Evolutionary conservation across 352 stramenopile species (phyloP).

Genomic region (Phytophthora cryptogea): DNA sequence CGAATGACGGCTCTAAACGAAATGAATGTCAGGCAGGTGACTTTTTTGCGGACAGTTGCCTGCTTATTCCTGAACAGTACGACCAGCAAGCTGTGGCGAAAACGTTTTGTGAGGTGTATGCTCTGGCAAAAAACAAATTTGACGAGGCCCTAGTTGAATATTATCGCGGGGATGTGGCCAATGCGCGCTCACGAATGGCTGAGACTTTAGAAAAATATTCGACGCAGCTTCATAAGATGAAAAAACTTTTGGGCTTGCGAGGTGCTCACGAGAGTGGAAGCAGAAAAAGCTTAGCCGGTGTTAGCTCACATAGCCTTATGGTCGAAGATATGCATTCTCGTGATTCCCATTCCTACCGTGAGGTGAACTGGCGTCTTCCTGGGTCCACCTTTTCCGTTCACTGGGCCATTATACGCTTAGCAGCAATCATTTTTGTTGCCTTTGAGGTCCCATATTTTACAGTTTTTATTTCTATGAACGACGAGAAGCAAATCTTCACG

Average conservation of each 20-base stretch:
- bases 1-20: constrained; percentile 43
- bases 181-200: constrained; percentile 47
- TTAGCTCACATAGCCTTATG: constrained; percentile 11
- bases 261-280: constrained; percentile 15
- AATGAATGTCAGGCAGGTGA: constrained; percentile 62
- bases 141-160: constrained; percentile 60
- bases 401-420: constrained; percentile 52
- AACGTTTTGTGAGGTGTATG: constrained; percentile 82
- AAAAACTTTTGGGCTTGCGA: constrained; percentile 67
- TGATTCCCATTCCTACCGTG: constrained; percentile 3
- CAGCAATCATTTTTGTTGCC: constrained; percentile 49
- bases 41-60: constrained; percentile 65
- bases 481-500: constrained; percentile 45
- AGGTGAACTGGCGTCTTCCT: constrained; percentile 41
- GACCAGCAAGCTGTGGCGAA: constrained; percentile 73
- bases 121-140: constrained; percentile 67
- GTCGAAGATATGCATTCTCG: neutral
- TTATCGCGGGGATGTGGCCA: constrained; percentile 43
- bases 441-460: constrained; percentile 77
- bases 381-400: constrained; percentile 49
- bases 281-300: constrained; percentile 13
- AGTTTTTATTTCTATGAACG: constrained; percentile 62
- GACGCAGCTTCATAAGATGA: constrained; percentile 72
- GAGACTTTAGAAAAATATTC: constrained; percentile 66
- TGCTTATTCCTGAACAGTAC: constrained; percentile 56